Evolutionary conservation across 495 filamentous ascomycete species (phyloP).

Genomic region (Penicillium roqueforti): DNA sequence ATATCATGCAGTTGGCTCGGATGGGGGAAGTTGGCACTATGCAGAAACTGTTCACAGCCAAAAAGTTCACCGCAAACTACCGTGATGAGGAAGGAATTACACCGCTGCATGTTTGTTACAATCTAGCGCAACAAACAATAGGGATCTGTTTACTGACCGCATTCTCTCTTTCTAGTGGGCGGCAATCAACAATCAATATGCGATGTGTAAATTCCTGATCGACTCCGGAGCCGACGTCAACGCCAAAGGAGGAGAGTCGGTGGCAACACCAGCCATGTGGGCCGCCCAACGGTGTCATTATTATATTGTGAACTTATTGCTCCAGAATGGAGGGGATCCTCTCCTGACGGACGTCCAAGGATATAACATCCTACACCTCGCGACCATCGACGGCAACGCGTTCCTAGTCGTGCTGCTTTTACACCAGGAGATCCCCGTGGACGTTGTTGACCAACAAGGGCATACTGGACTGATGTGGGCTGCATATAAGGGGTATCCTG

Average conservation of each 20-base stretch:
- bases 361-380: constrained; percentile 94
- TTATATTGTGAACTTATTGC: constrained; percentile 75
- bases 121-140: background rate
- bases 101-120: constrained; percentile 78
- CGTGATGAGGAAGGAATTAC: constrained; percentile 89
- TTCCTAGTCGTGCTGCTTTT: constrained; percentile 81
- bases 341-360: constrained; percentile 86
- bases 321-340: constrained; percentile 85
- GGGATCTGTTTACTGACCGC: constrained; percentile 4
- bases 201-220: constrained; percentile 91
- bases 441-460: constrained; percentile 78
- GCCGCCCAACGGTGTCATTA: constrained; percentile 91
- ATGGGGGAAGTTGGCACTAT: constrained; percentile 81
- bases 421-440: constrained; percentile 90
- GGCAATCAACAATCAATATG: constrained; percentile 97
- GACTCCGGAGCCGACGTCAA: constrained; percentile 89
- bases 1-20: constrained; percentile 94
- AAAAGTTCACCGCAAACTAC: constrained; percentile 75
- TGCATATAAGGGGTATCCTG: constrained; percentile 90
- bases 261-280: constrained; percentile 94
- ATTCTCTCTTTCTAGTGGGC: constrained; percentile 68
- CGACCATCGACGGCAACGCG: constrained; percentile 96
- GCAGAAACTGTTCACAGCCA: constrained; percentile 79
- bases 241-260: constrained; percentile 87
- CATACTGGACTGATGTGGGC: constrained; percentile 98